Evolutionary conservation across 352 stramenopile genomes (phyloP).

Genomic region (Phytopythium vexans): DNA sequence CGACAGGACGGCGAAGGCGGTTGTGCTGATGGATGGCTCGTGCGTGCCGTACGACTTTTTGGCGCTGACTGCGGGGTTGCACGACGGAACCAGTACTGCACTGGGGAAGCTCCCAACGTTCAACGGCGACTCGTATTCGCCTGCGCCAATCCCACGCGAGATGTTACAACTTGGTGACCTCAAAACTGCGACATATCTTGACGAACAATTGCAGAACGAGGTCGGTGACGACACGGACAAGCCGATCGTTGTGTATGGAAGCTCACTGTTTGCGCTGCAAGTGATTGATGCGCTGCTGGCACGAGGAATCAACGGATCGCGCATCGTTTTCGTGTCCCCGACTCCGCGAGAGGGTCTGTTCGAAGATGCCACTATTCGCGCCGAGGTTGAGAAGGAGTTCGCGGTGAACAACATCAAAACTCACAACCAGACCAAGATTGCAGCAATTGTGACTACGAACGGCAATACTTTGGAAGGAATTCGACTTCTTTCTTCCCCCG

Average conservation of each 20-base stretch:
- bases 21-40: constrained; percentile 79
- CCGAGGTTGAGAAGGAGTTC: constrained; percentile 60
- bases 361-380: constrained; percentile 56
- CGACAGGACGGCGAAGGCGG: constrained; percentile 57
- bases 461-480: constrained; percentile 44
- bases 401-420: constrained; percentile 27
- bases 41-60: constrained; percentile 85
- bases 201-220: constrained; percentile 10
- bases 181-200: constrained; percentile 15
- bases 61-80: constrained; percentile 70
- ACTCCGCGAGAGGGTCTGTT: constrained; percentile 33
- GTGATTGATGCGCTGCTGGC: constrained; percentile 56
- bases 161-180: constrained; percentile 27
- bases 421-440: constrained; percentile 49
- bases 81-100: constrained; percentile 49
- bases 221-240: constrained; percentile 8
- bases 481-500: constrained; percentile 17
- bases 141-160: constrained; percentile 16
- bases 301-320: constrained; percentile 32
- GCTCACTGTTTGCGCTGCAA: constrained; percentile 59
- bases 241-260: constrained; percentile 61
- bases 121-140: constrained; percentile 27
- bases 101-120: constrained; percentile 39
- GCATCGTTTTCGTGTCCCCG: constrained; percentile 56
- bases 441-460: constrained; percentile 26